phyloP scores from a whole-genome alignment of 495 filamentous ascomycete species.

The Aspergillus coremiiformis region DNA sequence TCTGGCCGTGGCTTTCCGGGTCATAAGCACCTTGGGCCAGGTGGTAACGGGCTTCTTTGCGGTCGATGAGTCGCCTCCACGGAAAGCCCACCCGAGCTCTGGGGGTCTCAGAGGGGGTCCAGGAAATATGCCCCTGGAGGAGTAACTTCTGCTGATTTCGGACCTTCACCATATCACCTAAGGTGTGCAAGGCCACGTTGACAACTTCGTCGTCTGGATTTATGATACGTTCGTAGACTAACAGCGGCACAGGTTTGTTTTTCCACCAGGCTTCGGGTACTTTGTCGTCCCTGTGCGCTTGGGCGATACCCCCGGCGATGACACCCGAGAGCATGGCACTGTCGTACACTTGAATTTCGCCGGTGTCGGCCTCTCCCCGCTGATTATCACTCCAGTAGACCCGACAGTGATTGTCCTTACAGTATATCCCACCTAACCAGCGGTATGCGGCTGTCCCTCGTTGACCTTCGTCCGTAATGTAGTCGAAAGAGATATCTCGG shows the following conservation, averaged over 20 bases:
- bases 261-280: constrained; percentile 23
- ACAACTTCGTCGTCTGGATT: constrained; percentile 19
- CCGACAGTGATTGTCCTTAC: constrained; percentile 15
- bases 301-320: constrained; percentile 21
- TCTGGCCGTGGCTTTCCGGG: not conserved
- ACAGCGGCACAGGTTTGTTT: constrained; percentile 16
- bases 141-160: not conserved
- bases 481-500: constrained; percentile 19
- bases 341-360: constrained; percentile 26
- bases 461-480: constrained; percentile 11
- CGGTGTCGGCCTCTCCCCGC: constrained; percentile 19
- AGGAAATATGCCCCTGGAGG: not conserved
- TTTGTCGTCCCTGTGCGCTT: constrained; percentile 7
- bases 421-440: constrained; percentile 40
- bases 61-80: not conserved
- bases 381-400: constrained; percentile 30
- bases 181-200: constrained; percentile 1
- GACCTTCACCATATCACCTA: constrained; percentile 7
- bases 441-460: constrained; percentile 23
- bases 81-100: not conserved
- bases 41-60: not conserved
- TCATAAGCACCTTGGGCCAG: not conserved
- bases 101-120: not conserved
- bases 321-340: constrained; percentile 13
- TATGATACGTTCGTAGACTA: constrained; percentile 33